Base-by-base conservation (phyloP, 768 basidiomycete species). In the Paxillus involutus region DNA sequence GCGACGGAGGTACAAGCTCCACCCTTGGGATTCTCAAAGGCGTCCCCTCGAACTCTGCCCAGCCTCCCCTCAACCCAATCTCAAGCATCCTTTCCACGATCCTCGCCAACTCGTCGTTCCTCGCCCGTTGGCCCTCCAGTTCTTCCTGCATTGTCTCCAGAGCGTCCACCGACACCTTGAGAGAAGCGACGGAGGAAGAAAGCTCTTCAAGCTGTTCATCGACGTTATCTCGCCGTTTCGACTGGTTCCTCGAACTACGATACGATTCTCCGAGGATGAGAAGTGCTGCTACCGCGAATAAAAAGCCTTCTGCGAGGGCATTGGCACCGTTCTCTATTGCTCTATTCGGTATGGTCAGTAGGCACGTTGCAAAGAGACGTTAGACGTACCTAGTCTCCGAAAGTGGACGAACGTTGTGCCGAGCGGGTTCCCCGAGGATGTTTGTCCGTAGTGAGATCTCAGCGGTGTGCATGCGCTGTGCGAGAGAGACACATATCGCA, bases 241-340 rank as follows among this genome's bases (percentile, higher is more conserved):
- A 78, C 55, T 85, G 77, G 53, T 77, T 89, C 17, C 88, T 77
- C 0, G 88, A 86, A 1, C 82, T 79, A 0, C 91, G 86, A 79
- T 82, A 94, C 21, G 85, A 75, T 67, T 94, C 91, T 2, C 85
- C 86, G 11, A 92, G 55, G 52, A 94, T 92, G 6, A 94, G 75
- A 0, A 70, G 70, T 2, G 86, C 85, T 0, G 91, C 91, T 2
- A 94, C 91, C 17, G 74, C 64, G 64, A 94, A 94, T 3, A 94
- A 78, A 59, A 94, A 94, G 0, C 89, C 89, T 70, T 94, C 91
- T 0, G 91, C 91, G 5, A 94, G 75, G 6, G 85, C 77, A 59
- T 92, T 94, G 14, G 91, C 89, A 19, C 91, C 91, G 60, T 88
- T 91, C 55, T 92, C 89, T 54, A 94, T 88, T 0, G 91, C 91